phyloP scores from a whole-genome alignment of 371 early-diverging fungal genomes.

The Rhizomucor miehei region DNA sequence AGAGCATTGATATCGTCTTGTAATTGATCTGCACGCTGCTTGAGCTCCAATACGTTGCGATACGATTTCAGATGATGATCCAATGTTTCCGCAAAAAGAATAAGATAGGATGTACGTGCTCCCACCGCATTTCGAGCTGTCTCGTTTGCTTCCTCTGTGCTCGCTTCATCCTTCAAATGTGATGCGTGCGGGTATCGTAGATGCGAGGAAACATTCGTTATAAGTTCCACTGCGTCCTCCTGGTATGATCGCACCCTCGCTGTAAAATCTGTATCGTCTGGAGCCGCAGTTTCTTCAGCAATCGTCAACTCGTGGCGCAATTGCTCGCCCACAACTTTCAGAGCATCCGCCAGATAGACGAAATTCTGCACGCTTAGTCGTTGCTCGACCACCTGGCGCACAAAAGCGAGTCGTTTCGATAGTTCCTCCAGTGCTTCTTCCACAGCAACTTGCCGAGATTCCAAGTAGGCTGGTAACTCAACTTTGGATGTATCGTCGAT shows the following conservation, averaged over 20 bases:
- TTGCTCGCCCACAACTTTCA: constrained; percentile 22
- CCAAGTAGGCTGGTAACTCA: constrained; percentile 40
- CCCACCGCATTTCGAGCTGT: constrained; percentile 28
- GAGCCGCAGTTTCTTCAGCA: constrained; percentile 13
- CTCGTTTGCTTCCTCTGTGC: constrained; percentile 35
- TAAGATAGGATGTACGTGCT: constrained; percentile 27
- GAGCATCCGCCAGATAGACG: constrained; percentile 22
- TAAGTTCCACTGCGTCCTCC: constrained; percentile 28
- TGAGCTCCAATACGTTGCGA: constrained; percentile 29
- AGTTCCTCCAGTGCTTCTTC: constrained; percentile 44
- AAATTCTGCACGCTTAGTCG: constrained; percentile 37
- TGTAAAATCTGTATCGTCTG: constrained; percentile 23
- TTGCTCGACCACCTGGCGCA: constrained; percentile 45
- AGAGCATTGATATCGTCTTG: constrained; percentile 34
- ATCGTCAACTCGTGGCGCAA: constrained; percentile 19
- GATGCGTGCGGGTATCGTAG: constrained; percentile 33
- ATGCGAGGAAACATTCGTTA: constrained; percentile 24
- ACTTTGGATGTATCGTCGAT: constrained; percentile 39
- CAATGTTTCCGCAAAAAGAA: constrained; percentile 33
- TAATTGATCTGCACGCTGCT: constrained; percentile 26
- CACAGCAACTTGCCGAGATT: constrained; percentile 38
- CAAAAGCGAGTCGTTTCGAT: constrained; percentile 35
- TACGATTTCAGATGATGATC: constrained; percentile 38
- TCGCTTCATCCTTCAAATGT: constrained; percentile 18
- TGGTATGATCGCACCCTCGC: constrained; percentile 28